phyloP scores from a whole-genome alignment of 1,139 yeast genomes.

The Debaryomyces coudertii region DNA sequence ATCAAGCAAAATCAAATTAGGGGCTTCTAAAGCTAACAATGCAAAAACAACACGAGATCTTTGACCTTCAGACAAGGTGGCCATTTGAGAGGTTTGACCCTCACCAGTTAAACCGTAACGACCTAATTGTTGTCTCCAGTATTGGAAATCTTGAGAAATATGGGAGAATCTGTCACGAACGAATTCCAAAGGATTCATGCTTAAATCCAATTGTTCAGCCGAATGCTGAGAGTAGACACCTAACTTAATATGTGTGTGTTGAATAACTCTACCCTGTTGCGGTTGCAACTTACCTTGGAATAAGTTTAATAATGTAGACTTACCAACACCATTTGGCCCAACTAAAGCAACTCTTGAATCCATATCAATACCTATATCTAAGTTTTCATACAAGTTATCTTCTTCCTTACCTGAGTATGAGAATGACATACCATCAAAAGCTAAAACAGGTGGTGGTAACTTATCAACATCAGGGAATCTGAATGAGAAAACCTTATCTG shows the following conservation, averaged over 20 bases:
- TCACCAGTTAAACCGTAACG: conserved; percentile 99
- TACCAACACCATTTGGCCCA: conserved; percentile 99
- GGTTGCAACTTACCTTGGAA: conserved; percentile 95
- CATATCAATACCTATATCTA: conserved; percentile 99
- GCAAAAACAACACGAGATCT: conserved; percentile 99
- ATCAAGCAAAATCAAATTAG: conserved; percentile 92
- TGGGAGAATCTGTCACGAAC: conserved; percentile 90
- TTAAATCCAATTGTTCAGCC: conserved; percentile 94
- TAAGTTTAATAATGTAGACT: conserved; percentile 90
- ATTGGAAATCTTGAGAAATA: conserved; percentile 96
- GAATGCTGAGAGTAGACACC: conserved; percentile 99
- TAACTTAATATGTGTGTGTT: conserved; percentile 95
- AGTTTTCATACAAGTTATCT: conserved; percentile 84
- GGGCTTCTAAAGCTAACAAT: conserved; percentile 88
- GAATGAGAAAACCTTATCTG: conserved; percentile 91
- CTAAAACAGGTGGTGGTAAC: conserved; percentile 97
- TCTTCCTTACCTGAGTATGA: conserved; percentile 86
- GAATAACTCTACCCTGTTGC: conserved; percentile 91
- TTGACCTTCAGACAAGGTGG: conserved; percentile 98
- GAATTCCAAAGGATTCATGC: conserved; percentile 93
- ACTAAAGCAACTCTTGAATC: conserved; percentile 97
- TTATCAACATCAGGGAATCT: conserved; percentile 95
- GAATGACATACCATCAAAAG: conserved; percentile 93
- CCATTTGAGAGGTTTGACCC: conserved; percentile 98
- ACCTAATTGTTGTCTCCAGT: conserved; percentile 98